These are phyloP conservation scores for Maudiozyma bulderi DNA, from an alignment of 805 yeast genomes.

Conservation along the genomic window DNA sequence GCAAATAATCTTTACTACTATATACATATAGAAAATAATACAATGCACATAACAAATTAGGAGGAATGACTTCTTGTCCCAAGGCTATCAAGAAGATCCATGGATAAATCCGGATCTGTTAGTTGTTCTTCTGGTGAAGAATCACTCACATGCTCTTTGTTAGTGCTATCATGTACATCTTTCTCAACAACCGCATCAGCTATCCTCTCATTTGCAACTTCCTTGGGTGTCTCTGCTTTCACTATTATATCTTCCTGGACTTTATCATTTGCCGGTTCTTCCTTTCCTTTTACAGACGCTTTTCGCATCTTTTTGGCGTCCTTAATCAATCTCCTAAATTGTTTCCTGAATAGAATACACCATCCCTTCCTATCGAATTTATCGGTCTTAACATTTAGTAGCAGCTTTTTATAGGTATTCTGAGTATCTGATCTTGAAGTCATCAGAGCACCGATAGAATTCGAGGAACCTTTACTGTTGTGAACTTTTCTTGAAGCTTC, in stretches of 20 bases:
- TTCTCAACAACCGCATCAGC: too few relatives aligned
- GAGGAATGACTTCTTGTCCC: background rate
- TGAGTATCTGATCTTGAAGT: slow-evolving; percentile 28
- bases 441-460: slow-evolving; percentile 12
- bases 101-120: slow-evolving; percentile 5
- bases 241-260: too few relatives aligned
- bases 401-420: slow-evolving; percentile 15
- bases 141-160: background rate
- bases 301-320: slow-evolving; percentile 26
- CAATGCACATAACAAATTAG: background rate
- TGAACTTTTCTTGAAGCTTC: slow-evolving; percentile 34
- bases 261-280: too few relatives aligned
- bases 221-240: too few relatives aligned
- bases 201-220: too few relatives aligned
- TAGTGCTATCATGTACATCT: background rate
- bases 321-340: slow-evolving; percentile 31
- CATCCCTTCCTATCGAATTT: slow-evolving; percentile 39
- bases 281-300: background rate
- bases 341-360: slow-evolving; percentile 32
- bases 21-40: too few relatives aligned
- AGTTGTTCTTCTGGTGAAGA: background rate
- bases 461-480: slow-evolving; percentile 10
- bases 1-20: background rate
- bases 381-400: slow-evolving; percentile 34
- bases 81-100: slow-evolving; percentile 1